Base-by-base conservation (phyloP, 371 early-diverging fungal genomes). In the Umbelopsis sp. region DNA sequence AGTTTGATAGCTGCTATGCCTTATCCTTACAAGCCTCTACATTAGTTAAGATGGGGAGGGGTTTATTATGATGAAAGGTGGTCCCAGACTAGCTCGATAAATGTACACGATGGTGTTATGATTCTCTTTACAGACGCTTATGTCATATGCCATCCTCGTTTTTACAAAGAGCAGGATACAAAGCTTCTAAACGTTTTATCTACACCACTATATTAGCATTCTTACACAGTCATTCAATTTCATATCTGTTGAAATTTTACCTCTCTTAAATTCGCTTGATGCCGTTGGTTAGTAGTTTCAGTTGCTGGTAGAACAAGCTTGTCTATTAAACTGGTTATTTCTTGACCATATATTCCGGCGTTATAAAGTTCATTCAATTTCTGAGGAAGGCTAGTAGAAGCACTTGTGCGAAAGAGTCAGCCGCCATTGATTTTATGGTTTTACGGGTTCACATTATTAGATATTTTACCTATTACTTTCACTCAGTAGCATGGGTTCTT, bases 271-370 rank as follows among this genome's bases (percentile, higher is more conserved):
- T 76, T 76, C 45, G 69, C 24, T n/a, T 44, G 68, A 53, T 71
- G 69, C 25, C 82, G 72, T 41, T 78, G 78, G 0, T 70, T 69
- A 4, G 76, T 64, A 63, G 79, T 63, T 67, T 84, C 81, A 0
- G 83, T 76, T 2, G 86, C 78, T 3, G 90, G 90, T 7, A 81
- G 72, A 24, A 88, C 79, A 44, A 88, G 69, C 20, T 83, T 84
- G 63, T 90, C 90, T 2, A 88, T 80, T 51, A 85, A 68, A 70
- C 77, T 78, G 0, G 81, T 80, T 9, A 86, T 70, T 12, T 85
- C 79, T 20, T 86, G 84, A 3, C 86, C 85, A 76, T 88, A 89
- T 1, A 86, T 78, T 3, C 86, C 81, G 8, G 87, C 79, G 65
- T 89, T 86, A 24, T 87, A 82, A 22, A 86, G 71, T 45, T 81